These are phyloP conservation scores for Ceratocystis destructans DNA, from an alignment of 2,329 filamentous ascomycete species.

Conservation along the genomic window DNA sequence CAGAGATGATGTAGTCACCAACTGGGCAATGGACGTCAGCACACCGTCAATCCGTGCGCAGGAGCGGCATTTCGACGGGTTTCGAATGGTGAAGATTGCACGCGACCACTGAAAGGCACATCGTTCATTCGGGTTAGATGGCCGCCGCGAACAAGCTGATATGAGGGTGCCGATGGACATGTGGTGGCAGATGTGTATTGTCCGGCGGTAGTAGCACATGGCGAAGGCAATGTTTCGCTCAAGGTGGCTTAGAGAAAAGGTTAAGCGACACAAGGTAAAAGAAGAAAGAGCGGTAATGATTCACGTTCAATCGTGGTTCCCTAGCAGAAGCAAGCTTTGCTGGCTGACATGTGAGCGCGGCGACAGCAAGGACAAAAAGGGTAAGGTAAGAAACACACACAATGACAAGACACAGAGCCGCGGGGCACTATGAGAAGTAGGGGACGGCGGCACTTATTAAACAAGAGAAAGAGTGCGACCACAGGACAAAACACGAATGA, in stretches of 20 bases:
- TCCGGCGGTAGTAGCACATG: slow-evolving; percentile 22
- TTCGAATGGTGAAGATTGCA: slow-evolving; percentile 18
- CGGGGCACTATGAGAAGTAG: not conserved
- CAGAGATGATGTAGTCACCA: slow-evolving; percentile 11
- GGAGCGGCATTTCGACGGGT: slow-evolving; percentile 10
- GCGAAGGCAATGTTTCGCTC: not conserved
- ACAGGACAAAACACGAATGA: not conserved
- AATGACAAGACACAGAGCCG: not conserved
- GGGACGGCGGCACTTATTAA: not conserved
- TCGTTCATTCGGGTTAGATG: not conserved
- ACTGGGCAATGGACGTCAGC: slow-evolving; percentile 10
- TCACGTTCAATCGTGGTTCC: not conserved
- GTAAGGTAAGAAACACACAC: not conserved
- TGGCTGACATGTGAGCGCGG: not conserved
- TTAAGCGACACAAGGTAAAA: not conserved
- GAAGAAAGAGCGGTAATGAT: not conserved
- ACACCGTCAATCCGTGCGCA: slow-evolving; percentile 14
- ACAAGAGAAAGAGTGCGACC: not conserved
- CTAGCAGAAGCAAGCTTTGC: not conserved
- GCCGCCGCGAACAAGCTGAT: slow-evolving; percentile 14
- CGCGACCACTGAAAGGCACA: slow-evolving; percentile 19
- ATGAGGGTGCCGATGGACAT: slow-evolving; percentile 15
- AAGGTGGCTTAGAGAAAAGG: too few relatives aligned
- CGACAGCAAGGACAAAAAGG: not conserved
- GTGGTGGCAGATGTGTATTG: slow-evolving; percentile 21